phyloP scores from a whole-genome alignment of 176 grass and related monocot genomes.

The Zea luxurians region DNA sequence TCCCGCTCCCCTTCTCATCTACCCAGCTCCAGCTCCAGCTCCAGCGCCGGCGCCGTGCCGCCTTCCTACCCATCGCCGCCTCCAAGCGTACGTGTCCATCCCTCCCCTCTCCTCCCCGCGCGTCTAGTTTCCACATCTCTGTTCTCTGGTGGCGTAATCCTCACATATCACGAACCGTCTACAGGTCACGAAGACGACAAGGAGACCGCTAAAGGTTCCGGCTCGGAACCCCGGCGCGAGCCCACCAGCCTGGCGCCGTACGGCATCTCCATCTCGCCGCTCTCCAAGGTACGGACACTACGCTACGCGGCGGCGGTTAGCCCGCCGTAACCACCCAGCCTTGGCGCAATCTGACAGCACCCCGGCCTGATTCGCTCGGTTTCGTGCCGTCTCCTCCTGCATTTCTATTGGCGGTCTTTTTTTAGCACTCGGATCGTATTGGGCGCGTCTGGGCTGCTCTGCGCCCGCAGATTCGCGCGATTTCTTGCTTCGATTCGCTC shows the following conservation, averaged over 20 bases:
- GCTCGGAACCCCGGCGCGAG: conserved; percentile 18
- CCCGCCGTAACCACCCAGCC: neutral
- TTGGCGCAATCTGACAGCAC: neutral
- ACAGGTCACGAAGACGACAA: conserved; percentile 44
- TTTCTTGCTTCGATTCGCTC: neutral
- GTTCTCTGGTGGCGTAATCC: neutral
- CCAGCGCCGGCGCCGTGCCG: conserved; percentile 40
- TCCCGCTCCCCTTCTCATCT: conserved; percentile 38
- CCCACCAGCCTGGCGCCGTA: conserved; percentile 52
- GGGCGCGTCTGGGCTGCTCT: neutral
- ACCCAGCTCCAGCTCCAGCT: conserved; percentile 7
- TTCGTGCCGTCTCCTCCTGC: neutral
- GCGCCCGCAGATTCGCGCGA: neutral
- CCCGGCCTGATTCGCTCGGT: neutral
- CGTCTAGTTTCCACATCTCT: neutral
- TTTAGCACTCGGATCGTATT: neutral
- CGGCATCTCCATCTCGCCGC: conserved; percentile 51
- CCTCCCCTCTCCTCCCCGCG: neutral
- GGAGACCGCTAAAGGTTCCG: neutral
- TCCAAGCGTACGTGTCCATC: conserved; percentile 54
- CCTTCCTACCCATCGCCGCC: conserved; percentile 55
- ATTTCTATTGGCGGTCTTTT: neutral
- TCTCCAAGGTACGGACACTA: conserved; percentile 62
- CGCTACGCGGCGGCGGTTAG: neutral
- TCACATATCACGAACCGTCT: neutral